These are phyloP conservation scores for Amanita polypyramis DNA, from an alignment of 768 basidiomycete genomes.

Conservation along the genomic window DNA sequence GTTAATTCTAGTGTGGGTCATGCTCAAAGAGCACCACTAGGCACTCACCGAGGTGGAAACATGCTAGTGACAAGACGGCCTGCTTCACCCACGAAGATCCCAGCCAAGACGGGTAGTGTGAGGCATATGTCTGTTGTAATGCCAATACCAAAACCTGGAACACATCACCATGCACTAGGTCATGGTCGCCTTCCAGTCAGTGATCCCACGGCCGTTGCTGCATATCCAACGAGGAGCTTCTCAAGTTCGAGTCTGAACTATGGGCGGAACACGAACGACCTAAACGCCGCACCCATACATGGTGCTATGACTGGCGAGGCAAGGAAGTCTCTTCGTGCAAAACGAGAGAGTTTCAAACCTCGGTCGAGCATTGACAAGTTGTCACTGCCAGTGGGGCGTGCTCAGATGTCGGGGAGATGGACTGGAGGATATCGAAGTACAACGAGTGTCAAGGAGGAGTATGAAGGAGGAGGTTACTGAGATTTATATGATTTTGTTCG, in stretches of 20 bases:
- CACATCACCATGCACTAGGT: slow-evolving; percentile 44
- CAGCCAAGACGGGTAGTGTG: slow-evolving; percentile 25
- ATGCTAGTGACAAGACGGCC: slow-evolving; percentile 17
- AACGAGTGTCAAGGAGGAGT: slow-evolving; percentile 37
- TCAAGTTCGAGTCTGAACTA: slow-evolving; percentile 11
- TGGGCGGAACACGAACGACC: slow-evolving; percentile 17
- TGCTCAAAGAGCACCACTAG: slow-evolving; percentile 28
- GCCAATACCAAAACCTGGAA: slow-evolving; percentile 39
- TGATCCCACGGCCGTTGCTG: slow-evolving; percentile 18
- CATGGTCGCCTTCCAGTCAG: slow-evolving; percentile 35
- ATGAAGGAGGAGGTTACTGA: slow-evolving; percentile 28
- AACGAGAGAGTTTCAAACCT: slow-evolving; percentile 74
- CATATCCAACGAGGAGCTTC: slow-evolving; percentile 11
- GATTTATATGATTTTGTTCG: not conserved
- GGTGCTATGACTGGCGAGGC: slow-evolving; percentile 43
- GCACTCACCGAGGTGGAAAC: slow-evolving; percentile 29
- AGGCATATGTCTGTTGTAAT: slow-evolving; percentile 23
- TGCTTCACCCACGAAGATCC: slow-evolving; percentile 42
- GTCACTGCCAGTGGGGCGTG: slow-evolving; percentile 18
- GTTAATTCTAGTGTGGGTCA: slow-evolving; percentile 14
- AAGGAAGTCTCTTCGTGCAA: slow-evolving; percentile 15
- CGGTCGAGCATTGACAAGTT: slow-evolving; percentile 57
- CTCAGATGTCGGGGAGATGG: slow-evolving; percentile 14
- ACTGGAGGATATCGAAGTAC: slow-evolving; percentile 21
- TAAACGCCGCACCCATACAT: slow-evolving; percentile 14